Base-by-base conservation (phyloP, 2,329 filamentous ascomycete species). In the Ophiocordyceps robertsii region DNA sequence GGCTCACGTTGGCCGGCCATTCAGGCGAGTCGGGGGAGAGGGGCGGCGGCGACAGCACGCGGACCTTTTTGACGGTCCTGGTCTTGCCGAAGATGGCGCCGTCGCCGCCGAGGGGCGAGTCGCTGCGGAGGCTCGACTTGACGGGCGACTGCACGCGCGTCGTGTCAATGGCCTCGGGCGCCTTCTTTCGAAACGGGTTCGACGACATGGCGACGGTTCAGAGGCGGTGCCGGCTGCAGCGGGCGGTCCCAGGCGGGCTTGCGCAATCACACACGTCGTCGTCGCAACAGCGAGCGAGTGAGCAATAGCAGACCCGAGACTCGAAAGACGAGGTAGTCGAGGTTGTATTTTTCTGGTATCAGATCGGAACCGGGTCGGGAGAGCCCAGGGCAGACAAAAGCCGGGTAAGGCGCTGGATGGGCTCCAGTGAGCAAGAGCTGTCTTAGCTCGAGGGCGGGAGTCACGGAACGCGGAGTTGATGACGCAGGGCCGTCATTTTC, bases 21-120 rank as follows among this genome's bases (percentile, higher is more conserved):
- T 57, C 57, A 17, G 59, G 56, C 27, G 71, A 73, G 49, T 75
- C 72, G 49, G 73, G 71, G 12, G 72, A 72, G n/a, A 72, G 69
- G 3, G 76, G 75, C 45, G 75, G 76, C 41, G 77, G 77, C 36
- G 76, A 80, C 54, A 80, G 70, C 9, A 82, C 73, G 53, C 80
- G 75, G 46, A 84, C 80, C 53, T 75, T 82, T 62, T 83, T 82
- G 45, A 73, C 68, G 33, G 75, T 66, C 65, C 72, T 84, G 35
- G 58, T 56, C 49, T 61, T 70, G 40, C 46, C 50, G 52, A 65
- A 49, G 54, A 59, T 32, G 19, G 37, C 37, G 17, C 31, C 29
- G 9, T 27, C 24, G 40, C 40, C 38, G 6, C 38, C 42, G 10
- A 43, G 44, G 29, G 42, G 39, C 10, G 42, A 42, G 27, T 41